These are phyloP conservation scores for Bipolaris victoriae DNA, from an alignment of 2,329 filamentous ascomycete species.

Conservation along the genomic window DNA sequence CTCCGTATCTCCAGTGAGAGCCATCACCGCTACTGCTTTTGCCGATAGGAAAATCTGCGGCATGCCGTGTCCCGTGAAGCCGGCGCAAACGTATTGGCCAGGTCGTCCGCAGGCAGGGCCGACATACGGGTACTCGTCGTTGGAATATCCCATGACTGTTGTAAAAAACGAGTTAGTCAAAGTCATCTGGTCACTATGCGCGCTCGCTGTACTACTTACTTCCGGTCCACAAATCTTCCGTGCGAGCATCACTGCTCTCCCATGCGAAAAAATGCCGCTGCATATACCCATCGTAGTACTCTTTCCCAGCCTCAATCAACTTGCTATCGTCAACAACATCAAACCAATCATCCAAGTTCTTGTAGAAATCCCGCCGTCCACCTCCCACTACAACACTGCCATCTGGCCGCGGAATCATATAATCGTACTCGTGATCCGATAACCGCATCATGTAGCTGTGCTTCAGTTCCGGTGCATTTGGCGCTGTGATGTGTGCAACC, in stretches of 20 bases:
- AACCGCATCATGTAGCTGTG: slow-evolving; percentile 54
- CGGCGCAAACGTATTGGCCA: slow-evolving; percentile 25
- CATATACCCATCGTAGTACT: slow-evolving; percentile 39
- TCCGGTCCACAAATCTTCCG: slow-evolving; percentile 31
- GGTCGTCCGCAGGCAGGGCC: slow-evolving; percentile 12
- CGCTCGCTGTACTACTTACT: slow-evolving; percentile 21
- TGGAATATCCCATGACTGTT: slow-evolving; percentile 22
- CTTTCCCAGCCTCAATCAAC: slow-evolving; percentile 22
- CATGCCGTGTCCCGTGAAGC: slow-evolving; percentile 31
- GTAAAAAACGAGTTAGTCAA: not conserved
- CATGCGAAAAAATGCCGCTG: slow-evolving; percentile 30
- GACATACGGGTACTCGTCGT: slow-evolving; percentile 22
- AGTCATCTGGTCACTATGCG: not conserved
- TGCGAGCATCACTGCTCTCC: slow-evolving; percentile 25
- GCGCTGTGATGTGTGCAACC: slow-evolving; percentile 11
- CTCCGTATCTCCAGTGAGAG: slow-evolving; percentile 8
- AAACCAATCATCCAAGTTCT: slow-evolving; percentile 24
- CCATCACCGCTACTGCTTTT: slow-evolving; percentile 46
- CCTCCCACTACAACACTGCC: slow-evolving; percentile 11
- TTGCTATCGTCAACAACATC: slow-evolving; percentile 28
- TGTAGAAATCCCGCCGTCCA: slow-evolving; percentile 39
- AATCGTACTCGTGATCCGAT: slow-evolving; percentile 57
- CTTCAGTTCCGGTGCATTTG: slow-evolving; percentile 16
- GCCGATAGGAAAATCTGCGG: slow-evolving; percentile 40
- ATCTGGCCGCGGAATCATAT: slow-evolving; percentile 51